These are phyloP conservation scores for Davidsoniella eucalypti DNA, from an alignment of 2,329 filamentous ascomycete species.

Conservation along the genomic window DNA sequence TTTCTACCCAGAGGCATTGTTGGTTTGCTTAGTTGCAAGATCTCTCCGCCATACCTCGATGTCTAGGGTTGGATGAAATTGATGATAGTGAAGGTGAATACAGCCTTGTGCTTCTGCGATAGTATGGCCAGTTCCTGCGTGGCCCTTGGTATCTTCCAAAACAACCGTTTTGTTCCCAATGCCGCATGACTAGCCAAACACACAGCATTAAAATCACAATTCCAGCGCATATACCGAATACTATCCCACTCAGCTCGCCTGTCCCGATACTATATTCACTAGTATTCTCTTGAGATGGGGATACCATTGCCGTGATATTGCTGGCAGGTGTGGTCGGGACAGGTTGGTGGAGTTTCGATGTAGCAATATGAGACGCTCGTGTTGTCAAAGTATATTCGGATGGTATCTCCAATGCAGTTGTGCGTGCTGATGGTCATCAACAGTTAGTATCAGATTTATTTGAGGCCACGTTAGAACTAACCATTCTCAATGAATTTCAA, in stretches of 20 bases:
- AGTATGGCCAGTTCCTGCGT: not conserved
- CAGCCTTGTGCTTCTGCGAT: not conserved
- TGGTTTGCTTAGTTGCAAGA: too few relatives aligned
- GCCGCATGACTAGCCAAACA: constrained; percentile 3
- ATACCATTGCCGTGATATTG: not conserved
- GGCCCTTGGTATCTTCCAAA: not conserved
- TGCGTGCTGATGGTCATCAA: not conserved
- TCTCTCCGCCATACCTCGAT: too few relatives aligned
- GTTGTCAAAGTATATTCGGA: not conserved
- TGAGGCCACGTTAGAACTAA: not conserved
- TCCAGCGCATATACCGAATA: constrained; percentile 7
- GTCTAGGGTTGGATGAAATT: too few relatives aligned
- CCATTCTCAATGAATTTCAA: constrained; percentile 4
- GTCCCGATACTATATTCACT: not conserved
- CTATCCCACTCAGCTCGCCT: constrained; percentile 8
- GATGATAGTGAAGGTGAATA: constrained; percentile 1
- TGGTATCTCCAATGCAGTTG: not conserved
- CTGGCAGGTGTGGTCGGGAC: not conserved
- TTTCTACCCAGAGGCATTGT: too few relatives aligned
- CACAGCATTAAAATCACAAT: constrained; percentile 1
- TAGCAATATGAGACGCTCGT: not conserved
- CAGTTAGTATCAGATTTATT: not conserved
- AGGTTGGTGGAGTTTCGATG: not conserved
- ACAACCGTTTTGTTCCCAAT: constrained; percentile 7
- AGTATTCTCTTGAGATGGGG: not conserved